phyloP scores from a whole-genome alignment of 192 early-diverging fungal genomes.

The Coemansia umbellata region DNA sequence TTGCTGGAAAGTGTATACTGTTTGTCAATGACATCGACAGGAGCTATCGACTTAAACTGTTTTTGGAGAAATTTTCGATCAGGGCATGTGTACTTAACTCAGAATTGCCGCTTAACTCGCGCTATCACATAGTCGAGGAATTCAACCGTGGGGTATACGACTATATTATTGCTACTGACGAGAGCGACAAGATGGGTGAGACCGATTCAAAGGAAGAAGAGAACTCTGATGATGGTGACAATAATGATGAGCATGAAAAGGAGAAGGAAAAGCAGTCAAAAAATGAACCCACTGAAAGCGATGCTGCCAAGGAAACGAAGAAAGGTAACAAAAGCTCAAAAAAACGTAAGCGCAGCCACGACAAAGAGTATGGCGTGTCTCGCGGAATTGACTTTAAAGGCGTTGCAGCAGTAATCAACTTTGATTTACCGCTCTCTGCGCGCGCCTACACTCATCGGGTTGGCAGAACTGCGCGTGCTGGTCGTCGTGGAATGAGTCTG shows the following conservation, averaged over 20 bases:
- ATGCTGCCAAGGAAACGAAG: conserved; percentile 13
- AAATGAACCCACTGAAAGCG: conserved; percentile 21
- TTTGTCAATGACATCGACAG: conserved; percentile 97
- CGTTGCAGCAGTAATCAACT: conserved; percentile 93
- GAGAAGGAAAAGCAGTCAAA: conserved; percentile 16
- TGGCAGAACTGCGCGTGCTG: conserved; percentile 92
- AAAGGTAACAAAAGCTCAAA: conserved; percentile 30
- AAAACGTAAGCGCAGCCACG: conserved; percentile 54
- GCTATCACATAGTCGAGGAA: conserved; percentile 94
- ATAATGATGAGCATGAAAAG: conserved; percentile 15
- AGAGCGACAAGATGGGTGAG: conserved; percentile 67
- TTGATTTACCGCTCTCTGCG: conserved; percentile 87
- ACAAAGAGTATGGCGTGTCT: conserved; percentile 92
- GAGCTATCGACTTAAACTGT: conserved; percentile 87
- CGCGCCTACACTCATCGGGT: conserved; percentile 90
- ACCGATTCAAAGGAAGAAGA: conserved; percentile 58
- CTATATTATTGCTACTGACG: conserved; percentile 94
- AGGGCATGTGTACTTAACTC: conserved; percentile 89
- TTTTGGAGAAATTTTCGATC: conserved; percentile 95
- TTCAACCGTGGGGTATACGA: conserved; percentile 96
- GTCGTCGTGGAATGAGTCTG: conserved; percentile 82
- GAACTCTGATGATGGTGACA: conserved; percentile 30
- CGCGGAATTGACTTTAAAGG: conserved; percentile 95
- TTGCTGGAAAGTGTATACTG: conserved; percentile 86
- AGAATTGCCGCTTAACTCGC: conserved; percentile 87